phyloP scores from a whole-genome alignment of 441 rosid genomes.

The Biscutella laevigata region DNA sequence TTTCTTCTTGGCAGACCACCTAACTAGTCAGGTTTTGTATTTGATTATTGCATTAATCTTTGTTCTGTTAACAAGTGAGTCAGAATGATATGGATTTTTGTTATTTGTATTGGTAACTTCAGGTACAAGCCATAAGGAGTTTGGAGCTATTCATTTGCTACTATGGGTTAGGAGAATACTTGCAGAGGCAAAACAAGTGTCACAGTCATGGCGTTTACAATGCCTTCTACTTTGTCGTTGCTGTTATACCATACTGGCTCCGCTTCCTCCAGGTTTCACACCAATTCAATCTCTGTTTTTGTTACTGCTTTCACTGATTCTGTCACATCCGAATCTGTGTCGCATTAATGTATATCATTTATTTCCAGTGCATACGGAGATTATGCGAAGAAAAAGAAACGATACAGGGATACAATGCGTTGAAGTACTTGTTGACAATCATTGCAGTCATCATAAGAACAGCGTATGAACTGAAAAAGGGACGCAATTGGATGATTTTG shows the following conservation, averaged over 20 bases:
- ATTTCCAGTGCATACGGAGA: constrained; percentile 44
- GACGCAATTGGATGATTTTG: constrained; percentile 42
- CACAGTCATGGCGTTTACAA: constrained; percentile 48
- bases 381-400: constrained; percentile 45
- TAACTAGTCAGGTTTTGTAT: constrained; percentile 52
- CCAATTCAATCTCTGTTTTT: neutral
- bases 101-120: constrained; percentile 6
- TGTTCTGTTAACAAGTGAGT: neutral
- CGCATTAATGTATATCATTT: neutral
- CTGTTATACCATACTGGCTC: constrained; percentile 57
- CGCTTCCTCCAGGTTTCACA: constrained; percentile 47
- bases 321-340: constrained; percentile 2
- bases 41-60: neutral
- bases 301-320: neutral
- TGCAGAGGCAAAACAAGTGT: constrained; percentile 45
- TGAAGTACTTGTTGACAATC: constrained; percentile 52
- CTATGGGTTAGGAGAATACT: constrained; percentile 49
- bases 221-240: constrained; percentile 49
- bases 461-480: constrained; percentile 45
- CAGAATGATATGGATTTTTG: neutral
- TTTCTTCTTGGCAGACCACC: constrained; percentile 58
- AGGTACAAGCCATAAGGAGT: constrained; percentile 63
- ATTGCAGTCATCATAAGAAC: constrained; percentile 52
- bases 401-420: constrained; percentile 41
- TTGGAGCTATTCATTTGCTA: constrained; percentile 62